Percentiles rank a stretch among this genome's conserved stretches.
Conservation (phyloP, 257 asterid genomes). For the Eucommia ulmoides region DNA sequence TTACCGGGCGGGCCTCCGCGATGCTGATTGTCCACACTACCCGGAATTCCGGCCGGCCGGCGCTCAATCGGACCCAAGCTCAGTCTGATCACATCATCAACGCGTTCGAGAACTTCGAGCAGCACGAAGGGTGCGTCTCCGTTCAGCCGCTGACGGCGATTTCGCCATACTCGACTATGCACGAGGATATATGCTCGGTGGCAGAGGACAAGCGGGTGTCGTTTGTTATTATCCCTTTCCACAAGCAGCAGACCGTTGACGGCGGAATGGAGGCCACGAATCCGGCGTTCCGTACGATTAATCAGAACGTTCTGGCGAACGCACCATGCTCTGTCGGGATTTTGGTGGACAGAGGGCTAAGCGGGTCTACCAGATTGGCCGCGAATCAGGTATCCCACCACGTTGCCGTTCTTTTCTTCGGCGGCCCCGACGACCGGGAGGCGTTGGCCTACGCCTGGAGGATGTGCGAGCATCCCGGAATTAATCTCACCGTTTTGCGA, state of each 20-base stretch:
- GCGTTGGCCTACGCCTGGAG: constrained; percentile 71
- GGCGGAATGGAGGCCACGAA: constrained; percentile 86
- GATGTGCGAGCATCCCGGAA: constrained; percentile 57
- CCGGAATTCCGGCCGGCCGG: constrained; percentile 43
- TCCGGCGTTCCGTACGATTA: constrained; percentile 54
- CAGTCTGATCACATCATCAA: constrained; percentile 84
- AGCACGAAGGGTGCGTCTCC: constrained; percentile 39
- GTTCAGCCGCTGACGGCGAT: constrained; percentile 74
- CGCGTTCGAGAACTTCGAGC: constrained; percentile 82
- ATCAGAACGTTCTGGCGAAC: constrained; percentile 64
- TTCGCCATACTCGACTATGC: constrained; percentile 94
- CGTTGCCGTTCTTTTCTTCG: constrained; percentile 58
- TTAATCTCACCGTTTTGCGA: constrained; percentile 45
- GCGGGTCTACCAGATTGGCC: constrained; percentile 51
- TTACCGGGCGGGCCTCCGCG: constrained; percentile 91
- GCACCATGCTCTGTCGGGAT: constrained; percentile 88
- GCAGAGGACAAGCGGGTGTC: constrained; percentile 80
- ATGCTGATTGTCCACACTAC: constrained; percentile 83
- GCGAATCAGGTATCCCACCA: constrained; percentile 46
- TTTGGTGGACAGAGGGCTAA: constrained; percentile 81
- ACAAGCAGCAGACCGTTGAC: constrained; percentile 90
- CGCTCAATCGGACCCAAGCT: constrained; percentile 69
- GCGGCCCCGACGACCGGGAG: constrained; percentile 83
- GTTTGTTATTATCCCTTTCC: constrained; percentile 64
- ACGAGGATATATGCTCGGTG: constrained; percentile 69